These are phyloP conservation scores for Chenopodium suecicum DNA, from an alignment of 148 eudicot genomes.

Conservation along the genomic window DNA sequence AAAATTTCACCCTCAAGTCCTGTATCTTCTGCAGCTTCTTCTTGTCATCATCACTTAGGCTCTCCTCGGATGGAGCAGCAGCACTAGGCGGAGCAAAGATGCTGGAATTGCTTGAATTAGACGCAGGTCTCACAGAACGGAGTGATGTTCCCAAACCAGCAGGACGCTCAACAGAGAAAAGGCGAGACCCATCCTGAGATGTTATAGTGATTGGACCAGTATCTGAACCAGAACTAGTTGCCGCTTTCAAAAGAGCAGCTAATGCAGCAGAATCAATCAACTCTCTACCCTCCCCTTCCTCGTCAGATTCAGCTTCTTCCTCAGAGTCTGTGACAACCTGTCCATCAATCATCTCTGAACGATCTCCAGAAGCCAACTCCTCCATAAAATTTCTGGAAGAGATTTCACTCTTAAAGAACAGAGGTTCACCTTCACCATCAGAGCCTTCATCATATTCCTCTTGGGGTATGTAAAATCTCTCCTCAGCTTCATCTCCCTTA, in stretches of 20 bases:
- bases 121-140: conserved; percentile 55
- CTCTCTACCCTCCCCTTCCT: conserved; percentile 79
- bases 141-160: conserved; percentile 86
- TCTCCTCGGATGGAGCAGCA: conserved; percentile 46
- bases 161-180: conserved; percentile 93
- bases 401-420: conserved; percentile 60
- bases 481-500: conserved; percentile 27
- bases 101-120: conserved; percentile 46
- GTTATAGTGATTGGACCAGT: conserved; percentile 62
- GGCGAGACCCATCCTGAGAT: conserved; percentile 84
- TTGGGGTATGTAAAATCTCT: conserved; percentile 26
- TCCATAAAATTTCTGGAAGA: conserved; percentile 67
- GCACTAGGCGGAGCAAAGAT: conserved; percentile 43
- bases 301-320: conserved; percentile 81
- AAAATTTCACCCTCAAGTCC: conserved; percentile 68
- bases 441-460: conserved; percentile 43
- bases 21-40: conserved; percentile 76
- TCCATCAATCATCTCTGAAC: conserved; percentile 57
- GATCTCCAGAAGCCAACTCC: conserved; percentile 62
- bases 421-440: conserved; percentile 63
- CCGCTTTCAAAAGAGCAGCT: conserved; percentile 91
- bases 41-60: conserved; percentile 75
- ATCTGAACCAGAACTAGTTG: conserved; percentile 63
- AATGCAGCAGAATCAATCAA: conserved; percentile 87
- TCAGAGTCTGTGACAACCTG: conserved; percentile 83